Percentiles rank a stretch among this genome's conserved stretches.
phyloP scores from a whole-genome alignment of 192 early-diverging fungal genomes.

The Funneliformis mosseae region DNA sequence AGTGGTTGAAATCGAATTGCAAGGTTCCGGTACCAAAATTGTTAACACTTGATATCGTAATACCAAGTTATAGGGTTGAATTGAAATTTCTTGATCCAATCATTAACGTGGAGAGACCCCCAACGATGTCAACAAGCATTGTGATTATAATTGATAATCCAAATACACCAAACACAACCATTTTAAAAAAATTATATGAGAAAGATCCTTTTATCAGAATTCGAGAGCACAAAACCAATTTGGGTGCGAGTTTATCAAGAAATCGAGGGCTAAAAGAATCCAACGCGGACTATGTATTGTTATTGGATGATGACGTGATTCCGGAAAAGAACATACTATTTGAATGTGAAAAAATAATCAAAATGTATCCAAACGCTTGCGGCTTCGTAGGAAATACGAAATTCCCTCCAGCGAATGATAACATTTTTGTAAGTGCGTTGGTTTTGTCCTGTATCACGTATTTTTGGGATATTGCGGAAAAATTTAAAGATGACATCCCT shows the following conservation, averaged over 20 bases:
- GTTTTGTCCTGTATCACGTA: neutral
- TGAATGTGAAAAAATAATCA: constrained; percentile 21
- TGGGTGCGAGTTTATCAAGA: constrained; percentile 21
- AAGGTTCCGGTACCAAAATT: neutral
- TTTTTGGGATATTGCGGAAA: constrained; percentile 21
- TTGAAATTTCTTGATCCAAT: constrained; percentile 13
- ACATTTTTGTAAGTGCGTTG: neutral
- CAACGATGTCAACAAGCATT: neutral
- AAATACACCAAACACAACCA: neutral
- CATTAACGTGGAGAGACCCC: neutral
- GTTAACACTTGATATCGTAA: neutral
- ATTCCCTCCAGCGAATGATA: neutral
- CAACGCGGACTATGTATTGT: constrained; percentile 15
- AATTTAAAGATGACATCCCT: neutral
- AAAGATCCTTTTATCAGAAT: neutral
- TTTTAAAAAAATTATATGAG: constrained; percentile 7
- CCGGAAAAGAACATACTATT: neutral
- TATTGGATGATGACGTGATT: constrained; percentile 25
- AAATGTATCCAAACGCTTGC: neutral
- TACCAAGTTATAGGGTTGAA: constrained; percentile 20
- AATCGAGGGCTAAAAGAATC: constrained; percentile 19
- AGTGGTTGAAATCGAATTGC: neutral
- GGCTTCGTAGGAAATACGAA: constrained; percentile 15
- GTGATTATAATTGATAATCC: neutral
- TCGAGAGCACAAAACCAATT: neutral